These are phyloP conservation scores for Ganoderma boninense DNA, from an alignment of 1,284 basidiomycete species.

Conservation along the genomic window DNA sequence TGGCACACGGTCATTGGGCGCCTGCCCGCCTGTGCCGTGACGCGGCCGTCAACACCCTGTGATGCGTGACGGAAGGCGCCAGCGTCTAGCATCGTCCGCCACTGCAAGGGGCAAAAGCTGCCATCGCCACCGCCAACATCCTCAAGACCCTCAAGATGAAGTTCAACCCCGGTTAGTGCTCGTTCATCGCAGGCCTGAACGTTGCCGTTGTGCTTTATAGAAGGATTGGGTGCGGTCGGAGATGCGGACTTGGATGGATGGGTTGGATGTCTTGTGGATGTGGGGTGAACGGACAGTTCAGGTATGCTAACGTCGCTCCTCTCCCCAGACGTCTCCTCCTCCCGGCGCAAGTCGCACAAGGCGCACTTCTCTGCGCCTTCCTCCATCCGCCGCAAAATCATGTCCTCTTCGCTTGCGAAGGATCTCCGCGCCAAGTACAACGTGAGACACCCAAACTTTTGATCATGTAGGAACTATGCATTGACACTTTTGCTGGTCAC, in stretches of 20 bases:
- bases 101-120: conserved; percentile 36
- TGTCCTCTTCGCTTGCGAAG: conserved; percentile 96
- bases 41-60: not conserved
- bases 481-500: conserved; percentile 12
- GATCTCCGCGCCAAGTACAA: conserved; percentile 94
- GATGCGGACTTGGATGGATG: conserved; percentile 61
- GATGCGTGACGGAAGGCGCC: conserved; percentile 21
- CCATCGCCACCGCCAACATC: conserved; percentile 52
- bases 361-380: conserved; percentile 95
- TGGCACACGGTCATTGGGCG: conserved; percentile 17
- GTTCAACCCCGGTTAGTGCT: conserved; percentile 76
- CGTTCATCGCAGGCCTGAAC: conserved; percentile 27
- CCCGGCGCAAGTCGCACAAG: conserved; percentile 96
- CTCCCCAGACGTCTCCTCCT: conserved; percentile 79
- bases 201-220: conserved; percentile 34
- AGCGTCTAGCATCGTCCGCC: conserved; percentile 23
- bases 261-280: conserved; percentile 53
- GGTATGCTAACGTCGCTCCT: conserved; percentile 37
- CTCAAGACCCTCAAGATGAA: conserved; percentile 80
- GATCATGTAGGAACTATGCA: not conserved
- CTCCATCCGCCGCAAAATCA: conserved; percentile 94
- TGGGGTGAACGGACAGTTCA: conserved; percentile 34
- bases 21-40: not conserved
- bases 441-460: conserved; percentile 58
- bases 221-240: conserved; percentile 36